Evolutionary conservation across 768 basidiomycete genomes (phyloP).

Genomic region (Dacryopinax primogenitus): DNA sequence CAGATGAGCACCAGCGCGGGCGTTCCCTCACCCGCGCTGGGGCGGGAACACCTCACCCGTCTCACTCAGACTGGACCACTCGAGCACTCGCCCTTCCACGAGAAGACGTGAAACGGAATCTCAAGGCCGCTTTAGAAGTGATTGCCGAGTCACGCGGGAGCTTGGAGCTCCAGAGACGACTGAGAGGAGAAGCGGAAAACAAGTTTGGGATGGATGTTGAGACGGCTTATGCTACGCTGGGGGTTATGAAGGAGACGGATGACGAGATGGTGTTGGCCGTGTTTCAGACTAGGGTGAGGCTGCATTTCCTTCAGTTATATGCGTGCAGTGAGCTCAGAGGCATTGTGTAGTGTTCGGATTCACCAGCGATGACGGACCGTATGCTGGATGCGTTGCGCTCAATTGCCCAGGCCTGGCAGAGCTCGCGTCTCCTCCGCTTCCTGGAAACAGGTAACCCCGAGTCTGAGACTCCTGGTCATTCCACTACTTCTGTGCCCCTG

Average conservation of each 20-base stretch:
- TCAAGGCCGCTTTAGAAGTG: slow-evolving; percentile 57
- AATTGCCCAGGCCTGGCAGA: slow-evolving; percentile 13
- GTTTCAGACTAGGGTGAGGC: slow-evolving; percentile 52
- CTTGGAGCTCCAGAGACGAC: slow-evolving; percentile 45
- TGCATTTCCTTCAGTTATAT: slow-evolving; percentile 12
- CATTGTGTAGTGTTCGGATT: slow-evolving; percentile 49
- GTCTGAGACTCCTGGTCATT: neutral
- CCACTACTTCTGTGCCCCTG: slow-evolving; percentile 17
- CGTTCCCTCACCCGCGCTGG: neutral
- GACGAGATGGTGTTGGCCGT: slow-evolving; percentile 67
- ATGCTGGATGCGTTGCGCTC: slow-evolving; percentile 19
- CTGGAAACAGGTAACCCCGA: slow-evolving; percentile 1
- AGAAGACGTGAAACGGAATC: slow-evolving; percentile 10
- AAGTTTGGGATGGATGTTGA: slow-evolving; percentile 51
- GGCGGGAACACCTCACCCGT: neutral
- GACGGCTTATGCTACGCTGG: slow-evolving; percentile 58
- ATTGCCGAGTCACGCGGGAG: slow-evolving; percentile 69
- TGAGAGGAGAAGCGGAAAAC: slow-evolving; percentile 37
- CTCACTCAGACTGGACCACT: slow-evolving; percentile 1
- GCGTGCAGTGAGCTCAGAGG: neutral
- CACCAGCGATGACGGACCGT: slow-evolving; percentile 49
- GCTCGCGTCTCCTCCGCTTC: neutral
- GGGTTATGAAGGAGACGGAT: slow-evolving; percentile 55
- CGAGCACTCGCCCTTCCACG: neutral
- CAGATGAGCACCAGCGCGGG: slow-evolving; percentile 9